phyloP scores from a whole-genome alignment of 2,329 filamentous ascomycete genomes.

The Ceratocystis huliohia region DNA sequence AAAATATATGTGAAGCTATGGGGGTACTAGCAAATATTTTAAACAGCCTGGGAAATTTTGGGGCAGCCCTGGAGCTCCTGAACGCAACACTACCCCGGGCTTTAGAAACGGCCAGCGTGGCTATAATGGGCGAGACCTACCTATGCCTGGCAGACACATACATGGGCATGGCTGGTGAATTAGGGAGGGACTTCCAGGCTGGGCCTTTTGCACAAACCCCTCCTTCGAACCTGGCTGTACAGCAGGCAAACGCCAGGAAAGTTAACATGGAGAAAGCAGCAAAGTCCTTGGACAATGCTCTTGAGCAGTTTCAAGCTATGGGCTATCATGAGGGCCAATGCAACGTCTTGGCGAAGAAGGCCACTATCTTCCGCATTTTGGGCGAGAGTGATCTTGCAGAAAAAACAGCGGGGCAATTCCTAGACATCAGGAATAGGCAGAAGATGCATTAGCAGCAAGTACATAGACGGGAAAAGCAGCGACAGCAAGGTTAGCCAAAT shows the following conservation, averaged over 20 bases:
- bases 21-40: slow-evolving; percentile 56
- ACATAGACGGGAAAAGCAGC: too few relatives aligned
- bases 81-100: slow-evolving; percentile 61
- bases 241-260: background rate
- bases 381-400: slow-evolving; percentile 51
- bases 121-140: slow-evolving; percentile 54
- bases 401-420: background rate
- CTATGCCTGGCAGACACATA: slow-evolving; percentile 60
- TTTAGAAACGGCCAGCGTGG: slow-evolving; percentile 54
- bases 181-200: slow-evolving; percentile 18
- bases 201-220: background rate
- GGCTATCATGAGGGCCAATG: slow-evolving; percentile 56
- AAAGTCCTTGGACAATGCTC: slow-evolving; percentile 38
- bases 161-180: slow-evolving; percentile 58
- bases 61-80: slow-evolving; percentile 51
- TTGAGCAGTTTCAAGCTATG: slow-evolving; percentile 50
- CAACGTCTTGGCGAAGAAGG: slow-evolving; percentile 72
- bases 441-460: too few relatives aligned
- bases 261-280: slow-evolving; percentile 26
- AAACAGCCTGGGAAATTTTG: slow-evolving; percentile 56
- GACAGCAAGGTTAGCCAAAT: too few relatives aligned
- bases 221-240: slow-evolving; percentile 28
- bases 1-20: slow-evolving; percentile 60
- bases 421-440: background rate
- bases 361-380: slow-evolving; percentile 57